phyloP scores from a whole-genome alignment of 352 stramenopile genomes.

The Peronospora destructor region DNA sequence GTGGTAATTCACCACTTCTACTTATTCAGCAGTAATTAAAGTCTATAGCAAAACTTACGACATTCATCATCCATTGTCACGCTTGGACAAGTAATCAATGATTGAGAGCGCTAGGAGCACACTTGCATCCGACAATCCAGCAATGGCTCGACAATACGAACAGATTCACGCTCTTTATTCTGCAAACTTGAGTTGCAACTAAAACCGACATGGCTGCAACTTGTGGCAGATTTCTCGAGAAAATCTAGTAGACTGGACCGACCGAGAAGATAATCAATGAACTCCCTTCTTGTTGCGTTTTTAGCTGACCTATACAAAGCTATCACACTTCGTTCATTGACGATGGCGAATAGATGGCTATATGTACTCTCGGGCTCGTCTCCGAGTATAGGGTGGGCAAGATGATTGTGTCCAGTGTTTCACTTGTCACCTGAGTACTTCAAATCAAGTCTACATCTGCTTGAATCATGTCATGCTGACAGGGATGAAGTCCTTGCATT shows the following conservation, averaged over 20 bases:
- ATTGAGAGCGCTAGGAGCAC: too few relatives aligned
- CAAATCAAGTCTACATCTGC: background rate
- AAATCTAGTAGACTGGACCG: conserved; percentile 10
- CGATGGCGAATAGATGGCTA: background rate
- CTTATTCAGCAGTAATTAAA: too few relatives aligned
- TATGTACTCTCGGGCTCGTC: background rate
- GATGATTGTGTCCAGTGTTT: background rate
- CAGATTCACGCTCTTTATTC: background rate
- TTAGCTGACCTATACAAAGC: background rate
- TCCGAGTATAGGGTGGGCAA: background rate
- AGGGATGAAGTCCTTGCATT: background rate
- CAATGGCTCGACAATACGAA: background rate
- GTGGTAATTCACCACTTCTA: too few relatives aligned
- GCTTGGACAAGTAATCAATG: too few relatives aligned
- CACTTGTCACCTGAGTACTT: background rate
- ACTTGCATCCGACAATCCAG: background rate
- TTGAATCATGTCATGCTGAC: background rate
- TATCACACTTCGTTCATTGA: background rate
- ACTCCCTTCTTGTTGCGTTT: background rate
- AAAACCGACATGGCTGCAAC: background rate
- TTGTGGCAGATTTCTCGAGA: background rate
- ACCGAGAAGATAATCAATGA: background rate
- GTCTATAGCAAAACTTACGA: too few relatives aligned
- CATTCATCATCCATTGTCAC: too few relatives aligned
- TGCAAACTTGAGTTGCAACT: background rate